These are phyloP conservation scores for Termitomyces sp. DNA, from an alignment of 768 basidiomycete genomes.

Conservation along the genomic window DNA sequence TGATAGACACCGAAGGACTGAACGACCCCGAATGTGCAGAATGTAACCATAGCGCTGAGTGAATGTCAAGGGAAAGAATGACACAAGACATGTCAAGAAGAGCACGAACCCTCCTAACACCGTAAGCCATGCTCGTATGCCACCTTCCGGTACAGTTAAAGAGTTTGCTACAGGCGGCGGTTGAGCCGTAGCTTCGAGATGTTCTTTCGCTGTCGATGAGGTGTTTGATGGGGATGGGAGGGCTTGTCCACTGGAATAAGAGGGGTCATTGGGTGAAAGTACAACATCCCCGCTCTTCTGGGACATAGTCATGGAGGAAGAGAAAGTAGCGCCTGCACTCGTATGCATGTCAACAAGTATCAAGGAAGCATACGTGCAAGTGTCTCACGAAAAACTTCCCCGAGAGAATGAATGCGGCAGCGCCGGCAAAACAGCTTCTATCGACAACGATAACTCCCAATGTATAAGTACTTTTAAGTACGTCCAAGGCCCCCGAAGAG, in stretches of 20 bases:
- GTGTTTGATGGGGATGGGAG: conserved; percentile 10
- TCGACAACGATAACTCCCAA: conserved; percentile 2
- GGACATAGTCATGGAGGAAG: conserved; percentile 20
- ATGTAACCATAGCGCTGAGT: conserved; percentile 39
- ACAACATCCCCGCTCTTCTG: conserved; percentile 11
- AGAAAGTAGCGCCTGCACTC: conserved; percentile 12
- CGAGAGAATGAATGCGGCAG: conserved; percentile 15
- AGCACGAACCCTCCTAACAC: conserved; percentile 44
- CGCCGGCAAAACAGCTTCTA: conserved; percentile 20
- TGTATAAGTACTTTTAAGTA: conserved; percentile 3
- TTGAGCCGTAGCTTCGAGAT: conserved; percentile 8
- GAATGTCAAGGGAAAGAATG: background rate
- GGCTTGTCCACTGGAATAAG: conserved; percentile 13
- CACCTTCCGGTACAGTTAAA: conserved; percentile 43
- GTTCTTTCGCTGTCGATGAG: conserved; percentile 13
- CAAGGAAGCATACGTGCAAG: conserved; percentile 15
- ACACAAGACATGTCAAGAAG: conserved; percentile 4
- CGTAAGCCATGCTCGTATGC: conserved; percentile 42
- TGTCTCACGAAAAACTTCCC: conserved; percentile 20
- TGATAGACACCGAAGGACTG: conserved; percentile 54
- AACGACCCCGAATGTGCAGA: conserved; percentile 49
- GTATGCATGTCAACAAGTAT: conserved; percentile 22
- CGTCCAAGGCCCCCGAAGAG: conserved; percentile 4
- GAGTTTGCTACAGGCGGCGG: conserved; percentile 1
- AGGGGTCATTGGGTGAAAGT: conserved; percentile 5